Evolutionary conservation across 1,284 basidiomycete species (phyloP), one percentile per base, ranked within the genome.

Genomic region (Heterobasidion irregulare): DNA sequence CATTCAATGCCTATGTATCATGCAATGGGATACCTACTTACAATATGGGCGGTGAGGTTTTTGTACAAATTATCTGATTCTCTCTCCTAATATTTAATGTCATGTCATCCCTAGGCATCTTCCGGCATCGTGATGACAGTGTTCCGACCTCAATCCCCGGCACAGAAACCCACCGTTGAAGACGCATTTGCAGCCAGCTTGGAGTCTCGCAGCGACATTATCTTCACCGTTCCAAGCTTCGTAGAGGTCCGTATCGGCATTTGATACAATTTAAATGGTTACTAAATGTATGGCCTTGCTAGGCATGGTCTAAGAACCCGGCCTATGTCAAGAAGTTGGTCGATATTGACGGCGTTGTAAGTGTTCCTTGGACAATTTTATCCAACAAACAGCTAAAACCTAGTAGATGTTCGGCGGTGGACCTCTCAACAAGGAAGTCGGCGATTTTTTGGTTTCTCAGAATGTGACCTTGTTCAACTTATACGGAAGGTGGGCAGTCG

Each of bases 1-100:
- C 66, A 68, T 33, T 49, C 61, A 1, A 54, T 60, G 18, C 65
- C 66, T 2, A 63, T 65, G 56, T 67, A 60, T 56, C 66, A 61
- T 32, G 60, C 57, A 1, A 65, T 66, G 61, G 62, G 64, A 4
- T 53, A 51, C 26, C 47, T 50, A 7, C 26, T 16, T 10, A 59
- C 57, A 16, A 54, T 16, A 9, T 47, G 34, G 46, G 38, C 45
- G 45, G 53, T 53, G n/a, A 36, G 49, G 46, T 1, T 16, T 10
- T 32, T n/a, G 12, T 10, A 18, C 4, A 47, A 12, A 15, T 0
- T 3, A 10, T 6, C 4, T 32, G 0, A 15, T 47, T 16, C 10
- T 7, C 16, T 47, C 15, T 47, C 26, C 46, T 47, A 7, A 47
- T 26, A 16, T 10, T 3, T 47, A 16, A 2, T 32, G 4, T 1